phyloP scores from a whole-genome alignment of 2,329 filamentous ascomycete species.

The Meredithiella fracta region DNA sequence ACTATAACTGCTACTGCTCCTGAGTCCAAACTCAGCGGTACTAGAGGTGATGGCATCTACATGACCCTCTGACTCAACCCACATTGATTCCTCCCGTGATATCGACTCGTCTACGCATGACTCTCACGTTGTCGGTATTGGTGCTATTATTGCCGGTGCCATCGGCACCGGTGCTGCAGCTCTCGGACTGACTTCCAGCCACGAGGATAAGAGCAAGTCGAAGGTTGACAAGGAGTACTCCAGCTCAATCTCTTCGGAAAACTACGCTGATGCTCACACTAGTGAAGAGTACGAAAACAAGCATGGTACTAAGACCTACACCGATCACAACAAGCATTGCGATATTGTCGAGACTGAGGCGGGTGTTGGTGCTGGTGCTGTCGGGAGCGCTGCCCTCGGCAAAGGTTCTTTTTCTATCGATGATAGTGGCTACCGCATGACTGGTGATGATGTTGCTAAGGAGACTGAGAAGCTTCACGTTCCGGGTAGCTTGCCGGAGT shows the following conservation, averaged over 20 bases:
- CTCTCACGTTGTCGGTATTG: slow-evolving; percentile 1
- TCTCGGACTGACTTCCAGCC: slow-evolving; percentile 8
- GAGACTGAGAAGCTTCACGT: slow-evolving; percentile 4
- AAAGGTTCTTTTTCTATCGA: neutral
- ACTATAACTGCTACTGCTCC: neutral
- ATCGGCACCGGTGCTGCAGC: slow-evolving; percentile 13
- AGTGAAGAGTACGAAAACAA: slow-evolving; percentile 1
- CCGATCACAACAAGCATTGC: neutral
- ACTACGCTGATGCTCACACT: slow-evolving; percentile 4
- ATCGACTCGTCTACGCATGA: neutral
- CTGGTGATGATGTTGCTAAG: slow-evolving; percentile 1
- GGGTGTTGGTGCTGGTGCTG: neutral
- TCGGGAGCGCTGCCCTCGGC: neutral
- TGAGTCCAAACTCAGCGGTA: neutral
- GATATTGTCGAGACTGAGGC: neutral
- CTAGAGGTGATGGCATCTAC: neutral
- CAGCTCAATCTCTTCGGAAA: slow-evolving; percentile 9
- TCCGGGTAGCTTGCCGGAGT: neutral
- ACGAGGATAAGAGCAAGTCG: neutral
- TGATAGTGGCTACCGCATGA: slow-evolving; percentile 10
- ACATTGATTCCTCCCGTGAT: neutral
- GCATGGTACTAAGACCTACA: slow-evolving; percentile 9
- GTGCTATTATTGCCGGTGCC: slow-evolving; percentile 9
- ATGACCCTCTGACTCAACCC: slow-evolving; percentile 9
- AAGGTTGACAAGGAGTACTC: slow-evolving; percentile 10